phyloP scores from a whole-genome alignment of 768 basidiomycete genomes.

The Postia placenta region DNA sequence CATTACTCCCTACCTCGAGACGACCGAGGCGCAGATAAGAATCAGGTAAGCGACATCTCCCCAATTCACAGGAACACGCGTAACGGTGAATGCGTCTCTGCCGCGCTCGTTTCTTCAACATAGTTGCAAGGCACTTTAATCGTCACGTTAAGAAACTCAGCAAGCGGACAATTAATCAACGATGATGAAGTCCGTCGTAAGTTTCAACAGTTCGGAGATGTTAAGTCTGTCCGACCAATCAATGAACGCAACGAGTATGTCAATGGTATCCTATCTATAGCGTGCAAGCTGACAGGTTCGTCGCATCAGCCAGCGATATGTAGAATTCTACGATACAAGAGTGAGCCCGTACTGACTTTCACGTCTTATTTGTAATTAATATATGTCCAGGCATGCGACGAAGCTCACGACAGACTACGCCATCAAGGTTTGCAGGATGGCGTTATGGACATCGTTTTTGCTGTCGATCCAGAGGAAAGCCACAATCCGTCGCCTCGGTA shows the following conservation, averaged over 20 bases:
- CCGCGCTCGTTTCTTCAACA: constrained; percentile 24
- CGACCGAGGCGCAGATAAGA: constrained; percentile 65
- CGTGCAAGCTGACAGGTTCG: no score
- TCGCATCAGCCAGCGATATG: constrained; percentile 68
- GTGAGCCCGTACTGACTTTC: constrained; percentile 33
- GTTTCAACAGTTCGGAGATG: constrained; percentile 87
- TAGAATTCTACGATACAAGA: constrained; percentile 92
- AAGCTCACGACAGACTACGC: constrained; percentile 75
- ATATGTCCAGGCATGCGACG: constrained; percentile 55
- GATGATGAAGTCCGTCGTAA: constrained; percentile 82
- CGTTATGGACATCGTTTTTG: constrained; percentile 80
- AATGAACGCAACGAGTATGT: constrained; percentile 55
- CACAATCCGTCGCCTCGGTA: constrained; percentile 36
- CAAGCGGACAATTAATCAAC: constrained; percentile 64
- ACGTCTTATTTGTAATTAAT: not conserved
- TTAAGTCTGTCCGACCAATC: constrained; percentile 70
- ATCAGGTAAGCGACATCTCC: constrained; percentile 49
- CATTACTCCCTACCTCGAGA: constrained; percentile 96
- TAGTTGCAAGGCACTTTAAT: constrained; percentile 82
- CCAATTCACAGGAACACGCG: no score
- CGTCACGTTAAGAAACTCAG: constrained; percentile 68
- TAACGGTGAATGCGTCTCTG: no score
- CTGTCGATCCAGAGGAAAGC: constrained; percentile 66
- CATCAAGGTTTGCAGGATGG: constrained; percentile 80
- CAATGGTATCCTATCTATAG: not conserved